Percentiles rank a stretch among this genome's conserved stretches.
Evolutionary conservation across 2,329 filamentous ascomycete species (phyloP).

Genomic region (Verticillium dahliae): DNA sequence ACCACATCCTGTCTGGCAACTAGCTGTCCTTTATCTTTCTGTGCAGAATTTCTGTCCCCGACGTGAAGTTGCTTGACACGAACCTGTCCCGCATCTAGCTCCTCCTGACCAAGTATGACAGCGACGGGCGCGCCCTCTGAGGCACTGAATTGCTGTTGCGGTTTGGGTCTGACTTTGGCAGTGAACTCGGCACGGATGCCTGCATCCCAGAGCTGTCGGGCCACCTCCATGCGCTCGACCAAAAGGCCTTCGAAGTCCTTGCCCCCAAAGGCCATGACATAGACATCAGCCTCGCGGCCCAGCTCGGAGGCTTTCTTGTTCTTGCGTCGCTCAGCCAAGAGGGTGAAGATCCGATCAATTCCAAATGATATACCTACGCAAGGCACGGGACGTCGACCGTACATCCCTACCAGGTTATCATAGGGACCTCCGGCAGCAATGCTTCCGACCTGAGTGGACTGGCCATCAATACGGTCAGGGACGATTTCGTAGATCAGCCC

Average conservation of each 20-base stretch:
- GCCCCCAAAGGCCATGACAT: constrained; percentile 89
- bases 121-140: constrained; percentile 83
- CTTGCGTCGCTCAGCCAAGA: constrained; percentile 55
- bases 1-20: constrained; percentile 50
- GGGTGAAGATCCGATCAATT: constrained; percentile 80
- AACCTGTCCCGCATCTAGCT: constrained; percentile 75
- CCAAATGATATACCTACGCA: constrained; percentile 80
- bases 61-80: constrained; percentile 69
- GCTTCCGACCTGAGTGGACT: constrained; percentile 75
- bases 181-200: constrained; percentile 80
- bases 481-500: constrained; percentile 86
- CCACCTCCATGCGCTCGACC: constrained; percentile 76
- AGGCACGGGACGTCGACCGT: constrained; percentile 77
- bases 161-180: constrained; percentile 84
- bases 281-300: constrained; percentile 74
- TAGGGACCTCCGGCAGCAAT: constrained; percentile 64
- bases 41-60: constrained; percentile 62
- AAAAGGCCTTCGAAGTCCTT: constrained; percentile 75
- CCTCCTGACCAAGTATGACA: constrained; percentile 85
- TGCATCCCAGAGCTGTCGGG: constrained; percentile 71
- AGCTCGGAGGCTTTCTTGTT: constrained; percentile 44
- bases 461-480: constrained; percentile 64
- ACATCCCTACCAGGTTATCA: constrained; percentile 72
- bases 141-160: constrained; percentile 83
- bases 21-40: constrained; percentile 55